Conservation (phyloP, 2,329 filamentous ascomycete species). For the Penicillium sp. region DNA sequence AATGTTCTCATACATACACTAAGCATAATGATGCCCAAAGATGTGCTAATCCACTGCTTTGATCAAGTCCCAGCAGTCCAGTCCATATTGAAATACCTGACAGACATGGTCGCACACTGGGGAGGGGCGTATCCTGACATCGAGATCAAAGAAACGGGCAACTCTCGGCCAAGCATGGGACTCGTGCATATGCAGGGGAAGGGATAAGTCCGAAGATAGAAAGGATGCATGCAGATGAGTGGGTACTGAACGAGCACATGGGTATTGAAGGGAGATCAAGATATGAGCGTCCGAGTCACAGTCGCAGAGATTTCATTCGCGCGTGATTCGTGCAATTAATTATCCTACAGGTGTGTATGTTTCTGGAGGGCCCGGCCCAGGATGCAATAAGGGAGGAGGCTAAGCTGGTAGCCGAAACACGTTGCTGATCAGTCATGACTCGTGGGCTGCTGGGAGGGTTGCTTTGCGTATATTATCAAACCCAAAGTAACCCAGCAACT, state of each 20-base stretch:
- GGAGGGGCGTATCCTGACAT: not conserved
- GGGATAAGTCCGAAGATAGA: not conserved
- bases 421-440: not conserved
- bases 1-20: not conserved
- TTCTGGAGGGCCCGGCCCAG: conserved; percentile 4
- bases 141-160: not conserved
- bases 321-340: conserved; percentile 11
- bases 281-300: conserved; percentile 1
- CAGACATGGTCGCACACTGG: conserved; percentile 4
- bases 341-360: conserved; percentile 3
- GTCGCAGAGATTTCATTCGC: conserved; percentile 1
- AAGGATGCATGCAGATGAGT: not conserved
- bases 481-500: not conserved
- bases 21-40: not conserved
- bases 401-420: conserved; percentile 2
- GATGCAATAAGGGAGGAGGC: conserved; percentile 2
- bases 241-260: not conserved
- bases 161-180: not conserved
- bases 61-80: not conserved
- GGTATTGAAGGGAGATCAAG: not conserved
- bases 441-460: not conserved
- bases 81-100: conserved; percentile 15
- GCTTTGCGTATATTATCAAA: conserved; percentile 4
- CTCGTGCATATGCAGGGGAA: conserved; percentile 13
- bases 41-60: not conserved